These are phyloP conservation scores for Hypocreales sp. DNA, from an alignment of 2,329 filamentous ascomycete genomes.

Conservation along the genomic window DNA sequence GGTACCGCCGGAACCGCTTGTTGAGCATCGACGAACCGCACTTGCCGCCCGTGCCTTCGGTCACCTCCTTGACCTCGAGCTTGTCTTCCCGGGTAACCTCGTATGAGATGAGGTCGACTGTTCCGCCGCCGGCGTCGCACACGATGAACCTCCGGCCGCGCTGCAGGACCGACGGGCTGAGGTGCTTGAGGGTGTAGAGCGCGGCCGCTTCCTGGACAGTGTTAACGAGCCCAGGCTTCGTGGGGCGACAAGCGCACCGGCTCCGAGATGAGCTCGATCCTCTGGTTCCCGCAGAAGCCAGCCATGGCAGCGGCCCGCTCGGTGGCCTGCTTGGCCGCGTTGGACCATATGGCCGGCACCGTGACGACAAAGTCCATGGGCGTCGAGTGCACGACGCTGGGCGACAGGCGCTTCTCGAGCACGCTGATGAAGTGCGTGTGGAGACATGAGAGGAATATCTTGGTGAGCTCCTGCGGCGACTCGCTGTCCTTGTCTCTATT, in stretches of 20 bases:
- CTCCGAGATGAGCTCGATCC: slow-evolving; percentile 32
- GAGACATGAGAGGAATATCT: slow-evolving; percentile 28
- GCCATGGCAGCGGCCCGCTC: slow-evolving; percentile 21
- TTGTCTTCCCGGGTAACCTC: slow-evolving; percentile 25
- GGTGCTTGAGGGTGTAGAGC: slow-evolving; percentile 28
- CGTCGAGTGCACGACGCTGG: slow-evolving; percentile 23
- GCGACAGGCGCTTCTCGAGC: slow-evolving; percentile 25
- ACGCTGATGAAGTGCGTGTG: slow-evolving; percentile 30
- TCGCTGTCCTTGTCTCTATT: slow-evolving; percentile 15
- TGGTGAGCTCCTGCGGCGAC: slow-evolving; percentile 19
- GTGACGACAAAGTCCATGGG: slow-evolving; percentile 39
- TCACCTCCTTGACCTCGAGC: slow-evolving; percentile 31
- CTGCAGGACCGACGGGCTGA: slow-evolving; percentile 24
- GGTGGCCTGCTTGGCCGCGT: slow-evolving; percentile 35
- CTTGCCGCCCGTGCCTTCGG: slow-evolving; percentile 29
- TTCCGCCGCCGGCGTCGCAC: slow-evolving; percentile 38
- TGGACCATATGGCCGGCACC: slow-evolving; percentile 43
- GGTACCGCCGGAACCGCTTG: slow-evolving; percentile 26
- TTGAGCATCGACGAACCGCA: slow-evolving; percentile 35
- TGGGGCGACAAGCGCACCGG: slow-evolving; percentile 16
- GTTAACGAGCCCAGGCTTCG: slow-evolving; percentile 2
- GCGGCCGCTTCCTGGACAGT: slow-evolving; percentile 29
- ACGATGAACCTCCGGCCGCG: slow-evolving; percentile 33
- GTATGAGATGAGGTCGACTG: slow-evolving; percentile 38
- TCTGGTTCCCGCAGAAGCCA: slow-evolving; percentile 22